Conservation (phyloP, 805 yeast species). For the Brettanomyces sp. region DNA sequence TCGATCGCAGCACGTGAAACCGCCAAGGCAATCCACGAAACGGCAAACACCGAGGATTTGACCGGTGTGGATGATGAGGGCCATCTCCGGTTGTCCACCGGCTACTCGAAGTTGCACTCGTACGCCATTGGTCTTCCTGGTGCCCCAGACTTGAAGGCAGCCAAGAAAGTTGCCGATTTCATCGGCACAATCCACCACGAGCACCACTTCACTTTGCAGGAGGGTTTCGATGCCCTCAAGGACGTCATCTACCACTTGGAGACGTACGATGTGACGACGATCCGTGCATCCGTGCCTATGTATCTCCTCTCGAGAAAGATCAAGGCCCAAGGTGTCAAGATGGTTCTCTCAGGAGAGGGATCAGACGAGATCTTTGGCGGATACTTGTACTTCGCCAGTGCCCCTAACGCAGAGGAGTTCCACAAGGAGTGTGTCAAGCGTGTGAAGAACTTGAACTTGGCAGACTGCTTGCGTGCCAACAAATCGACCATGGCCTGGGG, state of each 20-base stretch:
- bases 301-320: constrained; percentile 90
- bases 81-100: constrained; percentile 57
- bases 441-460: constrained; percentile 92
- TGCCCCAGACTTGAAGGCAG: constrained; percentile 96
- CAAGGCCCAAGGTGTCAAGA: constrained; percentile 99
- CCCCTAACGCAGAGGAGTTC: constrained; percentile 89
- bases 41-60: constrained; percentile 45
- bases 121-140: constrained; percentile 96
- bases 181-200: constrained; percentile 97
- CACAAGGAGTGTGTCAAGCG: constrained; percentile 92
- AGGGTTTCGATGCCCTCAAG: constrained; percentile 89
- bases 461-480: constrained; percentile 98
- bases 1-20: constrained; percentile 97
- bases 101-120: constrained; percentile 79
- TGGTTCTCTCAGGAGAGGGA: constrained; percentile 99
- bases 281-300: constrained; percentile 99
- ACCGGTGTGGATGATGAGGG: constrained; percentile 93
- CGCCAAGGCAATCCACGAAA: constrained; percentile 45
- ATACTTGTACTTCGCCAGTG: constrained; percentile 92
- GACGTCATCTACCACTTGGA: constrained; percentile 95
- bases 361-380: constrained; percentile 99
- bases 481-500: constrained; percentile 99
- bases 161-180: constrained; percentile 91
- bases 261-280: constrained; percentile 97
- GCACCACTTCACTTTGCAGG: constrained; percentile 93